These are phyloP conservation scores for Pulveroboletus frians DNA, from an alignment of 768 basidiomycete genomes.

Conservation along the genomic window DNA sequence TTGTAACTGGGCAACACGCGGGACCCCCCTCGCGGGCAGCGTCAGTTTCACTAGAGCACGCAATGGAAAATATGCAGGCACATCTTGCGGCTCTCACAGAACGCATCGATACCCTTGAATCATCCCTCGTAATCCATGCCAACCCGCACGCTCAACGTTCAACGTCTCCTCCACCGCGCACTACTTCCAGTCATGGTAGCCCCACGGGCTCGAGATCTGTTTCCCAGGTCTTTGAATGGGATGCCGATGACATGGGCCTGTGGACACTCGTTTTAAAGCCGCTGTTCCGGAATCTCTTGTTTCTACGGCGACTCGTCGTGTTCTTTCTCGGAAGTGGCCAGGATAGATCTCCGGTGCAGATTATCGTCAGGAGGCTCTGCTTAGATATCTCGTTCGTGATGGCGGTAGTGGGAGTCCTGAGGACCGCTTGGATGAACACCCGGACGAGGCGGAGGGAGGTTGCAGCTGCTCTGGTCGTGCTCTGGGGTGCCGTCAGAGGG, in stretches of 20 bases:
- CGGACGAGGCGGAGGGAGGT: slow-evolving; percentile 69
- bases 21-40: slow-evolving; percentile 41
- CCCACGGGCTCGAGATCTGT: slow-evolving; percentile 31
- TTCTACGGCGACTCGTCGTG: slow-evolving; percentile 44
- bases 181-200: slow-evolving; percentile 39
- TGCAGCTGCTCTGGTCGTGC: slow-evolving; percentile 51
- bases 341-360: slow-evolving; percentile 57
- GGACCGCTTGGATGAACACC: slow-evolving; percentile 60
- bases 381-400: slow-evolving; percentile 75
- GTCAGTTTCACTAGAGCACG: slow-evolving; percentile 52
- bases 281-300: slow-evolving; percentile 45
- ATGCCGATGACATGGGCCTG: slow-evolving; percentile 77
- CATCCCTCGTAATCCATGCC: slow-evolving; percentile 28
- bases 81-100: slow-evolving; percentile 80
- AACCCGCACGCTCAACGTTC: slow-evolving; percentile 37
- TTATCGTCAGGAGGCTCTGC: slow-evolving; percentile 68
- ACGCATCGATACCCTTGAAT: slow-evolving; percentile 68
- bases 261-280: slow-evolving; percentile 74
- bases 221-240: slow-evolving; percentile 44
- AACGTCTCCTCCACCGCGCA: slow-evolving; percentile 37
- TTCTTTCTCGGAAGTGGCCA: slow-evolving; percentile 56
- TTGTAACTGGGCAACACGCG: slow-evolving; percentile 28
- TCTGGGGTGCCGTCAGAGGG: slow-evolving; percentile 71
- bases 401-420: slow-evolving; percentile 54
- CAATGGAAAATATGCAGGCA: slow-evolving; percentile 74